phyloP scores from a whole-genome alignment of 805 yeast genomes.

The Metschnikowia continentalis region DNA sequence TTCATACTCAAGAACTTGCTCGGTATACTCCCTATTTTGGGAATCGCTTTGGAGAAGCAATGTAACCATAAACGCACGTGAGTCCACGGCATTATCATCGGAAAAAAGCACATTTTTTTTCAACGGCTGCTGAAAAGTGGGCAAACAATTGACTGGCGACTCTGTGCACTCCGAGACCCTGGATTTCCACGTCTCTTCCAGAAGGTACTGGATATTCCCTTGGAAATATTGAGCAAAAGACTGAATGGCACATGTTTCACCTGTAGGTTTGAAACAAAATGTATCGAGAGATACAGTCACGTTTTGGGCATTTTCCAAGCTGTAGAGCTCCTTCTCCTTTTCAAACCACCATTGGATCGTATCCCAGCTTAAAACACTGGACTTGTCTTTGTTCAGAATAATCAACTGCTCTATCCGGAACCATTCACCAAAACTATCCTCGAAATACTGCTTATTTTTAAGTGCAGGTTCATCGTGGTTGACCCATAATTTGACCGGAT shows the following conservation, averaged over 20 bases:
- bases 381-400: constrained; percentile 54
- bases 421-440: constrained; percentile 84
- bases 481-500: constrained; percentile 89
- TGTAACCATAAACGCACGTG: constrained; percentile 76
- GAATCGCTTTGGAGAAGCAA: constrained; percentile 56
- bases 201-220: constrained; percentile 51
- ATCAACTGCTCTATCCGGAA: constrained; percentile 84
- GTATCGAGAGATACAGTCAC: constrained; percentile 44
- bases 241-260: constrained; percentile 75
- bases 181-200: constrained; percentile 52
- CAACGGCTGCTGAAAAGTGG: constrained; percentile 87
- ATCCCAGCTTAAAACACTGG: constrained; percentile 54
- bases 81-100: constrained; percentile 46
- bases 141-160: constrained; percentile 86
- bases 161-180: constrained; percentile 58
- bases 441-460: constrained; percentile 64
- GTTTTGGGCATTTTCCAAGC: constrained; percentile 23
- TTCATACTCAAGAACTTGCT: constrained; percentile 62
- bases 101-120: constrained; percentile 63
- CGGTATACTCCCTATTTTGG: constrained; percentile 38
- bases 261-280: constrained; percentile 80
- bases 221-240: constrained; percentile 85
- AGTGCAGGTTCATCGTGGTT: constrained; percentile 69
- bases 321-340: constrained; percentile 53
- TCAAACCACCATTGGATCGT: constrained; percentile 84